Evolutionary conservation across 306 rosid genomes (phyloP).

Genomic region (Rosa multiflora): DNA sequence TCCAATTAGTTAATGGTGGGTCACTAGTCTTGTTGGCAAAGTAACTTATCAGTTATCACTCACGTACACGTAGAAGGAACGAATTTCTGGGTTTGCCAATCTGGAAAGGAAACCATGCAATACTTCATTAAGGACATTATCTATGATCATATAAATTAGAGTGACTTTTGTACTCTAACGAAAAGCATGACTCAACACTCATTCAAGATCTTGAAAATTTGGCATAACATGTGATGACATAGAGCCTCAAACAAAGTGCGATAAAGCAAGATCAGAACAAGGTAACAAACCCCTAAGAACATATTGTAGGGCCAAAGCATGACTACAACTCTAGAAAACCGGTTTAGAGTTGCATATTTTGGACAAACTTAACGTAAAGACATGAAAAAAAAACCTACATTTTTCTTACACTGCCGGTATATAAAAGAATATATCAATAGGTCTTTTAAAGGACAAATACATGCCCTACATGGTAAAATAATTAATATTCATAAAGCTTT

Average conservation of each 20-base stretch:
- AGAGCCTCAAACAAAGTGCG: not conserved
- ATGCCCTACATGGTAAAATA: no score
- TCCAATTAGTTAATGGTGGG: not conserved
- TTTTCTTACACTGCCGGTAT: no score
- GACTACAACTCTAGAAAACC: no score
- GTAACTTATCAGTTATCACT: not conserved
- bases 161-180: not conserved
- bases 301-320: no score
- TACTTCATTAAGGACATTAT: not conserved
- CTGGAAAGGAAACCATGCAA: not conserved
- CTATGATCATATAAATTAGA: not conserved
- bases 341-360: not conserved
- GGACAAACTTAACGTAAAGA: not conserved
- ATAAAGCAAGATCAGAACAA: not conserved
- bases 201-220: no score
- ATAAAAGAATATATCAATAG: no score
- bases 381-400: not conserved
- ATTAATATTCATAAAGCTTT: no score
- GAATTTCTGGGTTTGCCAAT: not conserved
- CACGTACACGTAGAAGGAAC: not conserved
- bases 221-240: no score
- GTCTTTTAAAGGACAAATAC: no score
- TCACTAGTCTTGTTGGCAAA: not conserved
- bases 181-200: no score
- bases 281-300: no score